Percentiles rank a stretch among this genome's conserved stretches.
These are phyloP conservation scores for Amanita phalloides DNA, from an alignment of 768 basidiomycete genomes.

Conservation along the genomic window DNA sequence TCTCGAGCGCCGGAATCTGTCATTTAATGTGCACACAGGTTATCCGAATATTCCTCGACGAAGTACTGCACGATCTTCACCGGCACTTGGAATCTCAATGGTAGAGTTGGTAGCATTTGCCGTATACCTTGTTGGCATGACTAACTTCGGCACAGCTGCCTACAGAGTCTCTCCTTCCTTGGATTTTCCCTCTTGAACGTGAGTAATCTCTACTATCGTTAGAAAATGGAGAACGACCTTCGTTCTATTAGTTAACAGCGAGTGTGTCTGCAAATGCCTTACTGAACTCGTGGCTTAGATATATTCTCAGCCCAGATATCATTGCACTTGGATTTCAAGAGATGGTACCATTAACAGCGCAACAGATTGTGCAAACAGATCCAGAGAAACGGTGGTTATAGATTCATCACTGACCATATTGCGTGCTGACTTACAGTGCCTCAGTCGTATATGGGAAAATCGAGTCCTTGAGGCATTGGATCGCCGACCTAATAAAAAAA, in stretches of 20 bases:
- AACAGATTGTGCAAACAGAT: conserved; percentile 93
- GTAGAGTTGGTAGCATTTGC: conserved; percentile 43
- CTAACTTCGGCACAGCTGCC: conserved; percentile 36
- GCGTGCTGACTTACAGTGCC: background rate
- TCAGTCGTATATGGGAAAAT: conserved; percentile 82
- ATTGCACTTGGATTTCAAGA: conserved; percentile 92
- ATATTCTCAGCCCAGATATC: conserved; percentile 62
- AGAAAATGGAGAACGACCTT: conserved; percentile 9
- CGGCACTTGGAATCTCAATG: conserved; percentile 97
- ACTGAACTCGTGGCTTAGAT: conserved; percentile 7
- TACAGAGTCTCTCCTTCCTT: conserved; percentile 74
- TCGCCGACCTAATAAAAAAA: conserved; percentile 51
- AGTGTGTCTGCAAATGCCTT: conserved; percentile 27
- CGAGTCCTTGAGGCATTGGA: conserved; percentile 74
- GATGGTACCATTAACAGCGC: conserved; percentile 95
- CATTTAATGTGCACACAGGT: conserved; percentile 25
- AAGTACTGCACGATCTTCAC: conserved; percentile 66
- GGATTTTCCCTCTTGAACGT: conserved; percentile 85
- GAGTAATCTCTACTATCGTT: conserved; percentile 18
- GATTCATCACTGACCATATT: background rate
- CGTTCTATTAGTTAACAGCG: conserved; percentile 21
- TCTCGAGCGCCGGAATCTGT: background rate
- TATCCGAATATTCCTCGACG: conserved; percentile 76
- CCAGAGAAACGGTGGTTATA: conserved; percentile 70
- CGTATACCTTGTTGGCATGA: background rate